Evolutionary conservation across 176 grass and related monocot genomes (phyloP).

Genomic region (Avena insularis): DNA sequence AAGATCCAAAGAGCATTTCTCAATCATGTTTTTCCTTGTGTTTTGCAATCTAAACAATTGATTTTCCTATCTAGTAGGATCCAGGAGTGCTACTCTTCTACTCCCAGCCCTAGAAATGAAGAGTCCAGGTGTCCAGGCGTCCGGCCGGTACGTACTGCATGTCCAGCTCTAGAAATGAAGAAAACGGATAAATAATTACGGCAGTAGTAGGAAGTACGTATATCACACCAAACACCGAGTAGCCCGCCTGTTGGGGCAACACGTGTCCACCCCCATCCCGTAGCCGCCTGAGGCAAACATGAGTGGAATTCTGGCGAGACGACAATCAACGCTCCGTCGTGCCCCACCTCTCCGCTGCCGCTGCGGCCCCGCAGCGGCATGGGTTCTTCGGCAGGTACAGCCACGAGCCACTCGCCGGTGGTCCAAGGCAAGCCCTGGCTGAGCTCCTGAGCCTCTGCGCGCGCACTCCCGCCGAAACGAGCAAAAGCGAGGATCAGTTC

Average conservation of each 20-base stretch:
- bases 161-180: too few species aligned
- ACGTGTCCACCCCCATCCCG: not conserved
- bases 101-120: too few species aligned
- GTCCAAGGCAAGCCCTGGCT: not conserved
- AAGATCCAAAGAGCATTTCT: too few species aligned
- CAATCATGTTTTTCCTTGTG: too few species aligned
- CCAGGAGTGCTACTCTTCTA: too few species aligned
- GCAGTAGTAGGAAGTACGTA: too few species aligned
- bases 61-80: too few species aligned
- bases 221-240: not conserved
- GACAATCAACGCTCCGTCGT: not conserved
- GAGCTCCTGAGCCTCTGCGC: not conserved
- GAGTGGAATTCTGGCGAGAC: not conserved
- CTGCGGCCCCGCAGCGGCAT: constrained; percentile 1
- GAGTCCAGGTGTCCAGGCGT: too few species aligned
- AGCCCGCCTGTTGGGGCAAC: not conserved
- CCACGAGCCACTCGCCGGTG: not conserved
- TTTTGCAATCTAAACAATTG: too few species aligned
- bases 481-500: not conserved
- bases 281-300: not conserved
- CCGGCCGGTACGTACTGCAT: too few species aligned
- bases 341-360: not conserved
- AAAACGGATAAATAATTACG: too few species aligned
- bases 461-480: not conserved
- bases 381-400: not conserved